Evolutionary conservation across 1,139 yeast species (phyloP).

Genomic region (Kodamaea anthophila): DNA sequence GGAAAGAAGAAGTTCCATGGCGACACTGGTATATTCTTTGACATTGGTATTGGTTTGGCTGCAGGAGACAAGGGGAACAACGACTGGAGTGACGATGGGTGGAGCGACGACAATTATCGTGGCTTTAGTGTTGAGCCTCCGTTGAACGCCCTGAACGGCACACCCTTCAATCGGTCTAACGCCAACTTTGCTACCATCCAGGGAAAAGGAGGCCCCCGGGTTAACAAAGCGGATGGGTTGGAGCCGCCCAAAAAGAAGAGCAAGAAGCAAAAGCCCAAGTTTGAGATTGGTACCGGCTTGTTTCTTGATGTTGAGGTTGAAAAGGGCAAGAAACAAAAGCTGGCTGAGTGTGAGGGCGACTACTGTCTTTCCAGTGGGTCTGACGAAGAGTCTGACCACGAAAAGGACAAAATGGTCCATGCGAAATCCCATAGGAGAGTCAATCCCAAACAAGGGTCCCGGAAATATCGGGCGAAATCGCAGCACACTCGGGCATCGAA

Average conservation of each 20-base stretch:
- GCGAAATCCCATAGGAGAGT: conserved; percentile 1
- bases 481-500: background rate
- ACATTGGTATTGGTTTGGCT: conserved; percentile 6
- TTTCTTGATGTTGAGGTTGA: conserved; percentile 17
- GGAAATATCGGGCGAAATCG: background rate
- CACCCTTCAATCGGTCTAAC: background rate
- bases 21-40: conserved; percentile 8
- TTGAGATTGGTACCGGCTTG: conserved; percentile 20
- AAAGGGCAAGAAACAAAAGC: conserved; percentile 10
- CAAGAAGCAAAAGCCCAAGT: conserved; percentile 6
- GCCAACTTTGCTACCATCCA: background rate
- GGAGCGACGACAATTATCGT: background rate
- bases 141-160: background rate
- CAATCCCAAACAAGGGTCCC: background rate
- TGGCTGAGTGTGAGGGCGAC: conserved; percentile 7
- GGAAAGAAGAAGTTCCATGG: conserved; percentile 7
- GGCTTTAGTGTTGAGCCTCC: background rate
- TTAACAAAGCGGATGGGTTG: conserved; percentile 1
- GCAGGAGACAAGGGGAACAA: conserved; percentile 1
- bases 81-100: conserved; percentile 1
- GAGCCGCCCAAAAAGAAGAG: conserved; percentile 2
- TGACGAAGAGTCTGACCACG: conserved; percentile 1
- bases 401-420: background rate
- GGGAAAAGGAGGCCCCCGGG: background rate
- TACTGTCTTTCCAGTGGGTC: conserved; percentile 4